phyloP scores from a whole-genome alignment of 257 asterid species.

The Solanum medicagineum region DNA sequence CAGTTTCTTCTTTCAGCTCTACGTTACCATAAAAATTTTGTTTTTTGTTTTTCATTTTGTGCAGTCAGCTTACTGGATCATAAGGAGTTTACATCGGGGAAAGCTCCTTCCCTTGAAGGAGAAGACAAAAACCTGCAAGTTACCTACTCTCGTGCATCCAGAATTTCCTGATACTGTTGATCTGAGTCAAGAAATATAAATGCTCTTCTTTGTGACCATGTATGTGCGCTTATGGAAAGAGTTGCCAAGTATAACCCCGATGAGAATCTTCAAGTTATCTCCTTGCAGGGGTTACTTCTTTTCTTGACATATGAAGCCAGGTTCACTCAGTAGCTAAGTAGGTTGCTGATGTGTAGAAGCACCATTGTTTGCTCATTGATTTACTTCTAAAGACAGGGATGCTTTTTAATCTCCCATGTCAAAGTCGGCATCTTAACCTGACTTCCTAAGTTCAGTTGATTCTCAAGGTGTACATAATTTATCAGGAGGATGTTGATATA shows the following conservation, averaged over 20 bases:
- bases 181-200: constrained; percentile 58
- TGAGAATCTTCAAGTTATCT: neutral
- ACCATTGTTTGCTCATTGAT: neutral
- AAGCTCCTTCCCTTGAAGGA: constrained; percentile 42
- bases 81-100: constrained; percentile 55
- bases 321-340: neutral
- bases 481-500: neutral
- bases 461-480: neutral
- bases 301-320: neutral
- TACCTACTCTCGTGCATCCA: constrained; percentile 22
- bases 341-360: neutral
- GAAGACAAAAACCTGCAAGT: constrained; percentile 11
- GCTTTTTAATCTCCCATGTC: neutral
- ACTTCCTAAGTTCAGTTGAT: neutral
- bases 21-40: neutral
- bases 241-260: neutral
- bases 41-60: neutral
- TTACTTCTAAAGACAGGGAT: neutral
- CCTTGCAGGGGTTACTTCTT: neutral
- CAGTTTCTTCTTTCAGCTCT: neutral
- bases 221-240: neutral
- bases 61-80: constrained; percentile 72
- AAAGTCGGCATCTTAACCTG: neutral
- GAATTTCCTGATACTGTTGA: constrained; percentile 18
- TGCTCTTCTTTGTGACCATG: neutral